Percentiles rank a stretch among this genome's conserved stretches.
Conservation (phyloP, 2,329 filamentous ascomycete species). For the Albifimbria verrucaria region DNA sequence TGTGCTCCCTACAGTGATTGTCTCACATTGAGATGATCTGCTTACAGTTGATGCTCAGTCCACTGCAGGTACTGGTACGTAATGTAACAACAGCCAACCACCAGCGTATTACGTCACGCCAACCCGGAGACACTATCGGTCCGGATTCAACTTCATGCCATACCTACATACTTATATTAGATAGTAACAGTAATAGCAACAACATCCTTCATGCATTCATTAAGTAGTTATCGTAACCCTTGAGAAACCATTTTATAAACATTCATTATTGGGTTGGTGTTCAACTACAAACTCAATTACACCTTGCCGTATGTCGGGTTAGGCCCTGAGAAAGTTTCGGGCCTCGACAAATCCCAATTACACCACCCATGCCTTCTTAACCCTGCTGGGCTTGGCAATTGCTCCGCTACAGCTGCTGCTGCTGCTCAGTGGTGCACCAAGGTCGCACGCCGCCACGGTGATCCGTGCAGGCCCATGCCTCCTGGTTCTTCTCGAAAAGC, state of each 20-base stretch:
- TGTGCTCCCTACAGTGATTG: slow-evolving; percentile 7
- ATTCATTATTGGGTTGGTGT: too few species aligned
- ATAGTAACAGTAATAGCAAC: too few species aligned
- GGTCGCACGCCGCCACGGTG: background rate
- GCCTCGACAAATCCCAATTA: too few species aligned
- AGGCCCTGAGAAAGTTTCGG: too few species aligned
- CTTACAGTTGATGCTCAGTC: slow-evolving; percentile 5
- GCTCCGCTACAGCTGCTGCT: background rate
- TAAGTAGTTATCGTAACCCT: too few species aligned
- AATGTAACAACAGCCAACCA: background rate
- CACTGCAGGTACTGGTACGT: background rate
- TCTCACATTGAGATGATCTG: slow-evolving; percentile 13
- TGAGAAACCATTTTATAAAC: too few species aligned
- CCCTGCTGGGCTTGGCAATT: background rate
- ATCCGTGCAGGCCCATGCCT: slow-evolving; percentile 1
- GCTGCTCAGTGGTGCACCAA: background rate
- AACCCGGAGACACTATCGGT: background rate
- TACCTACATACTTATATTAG: too few species aligned
- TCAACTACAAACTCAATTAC: too few species aligned
- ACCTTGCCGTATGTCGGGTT: too few species aligned
- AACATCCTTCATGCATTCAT: too few species aligned
- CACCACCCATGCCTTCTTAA: background rate
- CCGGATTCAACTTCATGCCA: slow-evolving; percentile 1
- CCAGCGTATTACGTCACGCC: background rate
- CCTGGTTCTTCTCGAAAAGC: background rate